Evolutionary conservation across 805 yeast genomes (phyloP).

Genomic region (Starmerella stigmatis): DNA sequence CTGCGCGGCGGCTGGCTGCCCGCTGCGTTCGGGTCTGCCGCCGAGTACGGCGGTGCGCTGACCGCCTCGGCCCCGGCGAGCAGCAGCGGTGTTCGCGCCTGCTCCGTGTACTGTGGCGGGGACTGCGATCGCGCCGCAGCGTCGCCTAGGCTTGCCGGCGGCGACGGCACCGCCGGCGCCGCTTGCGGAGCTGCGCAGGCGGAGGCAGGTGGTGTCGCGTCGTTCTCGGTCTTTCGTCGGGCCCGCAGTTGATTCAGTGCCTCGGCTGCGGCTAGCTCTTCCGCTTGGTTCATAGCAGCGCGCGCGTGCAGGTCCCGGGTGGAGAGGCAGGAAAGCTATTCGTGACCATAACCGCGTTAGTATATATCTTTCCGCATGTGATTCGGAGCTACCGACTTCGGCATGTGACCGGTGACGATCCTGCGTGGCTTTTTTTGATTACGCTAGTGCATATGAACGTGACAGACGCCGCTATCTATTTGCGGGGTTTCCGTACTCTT

Average conservation of each 20-base stretch:
- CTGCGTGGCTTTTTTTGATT: background rate
- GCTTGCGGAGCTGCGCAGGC: background rate
- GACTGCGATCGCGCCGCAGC: no score
- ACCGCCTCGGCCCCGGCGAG: no score
- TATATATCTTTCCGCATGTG: background rate
- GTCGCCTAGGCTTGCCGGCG: no score
- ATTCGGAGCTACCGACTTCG: background rate
- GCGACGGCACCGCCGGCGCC: background rate
- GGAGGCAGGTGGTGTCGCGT: background rate
- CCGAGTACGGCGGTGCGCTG: no score
- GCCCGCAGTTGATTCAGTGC: constrained; percentile 23
- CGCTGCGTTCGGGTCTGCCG: background rate
- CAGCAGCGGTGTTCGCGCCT: background rate
- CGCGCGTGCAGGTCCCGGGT: no score
- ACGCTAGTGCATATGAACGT: no score
- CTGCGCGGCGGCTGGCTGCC: background rate
- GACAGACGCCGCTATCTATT: no score
- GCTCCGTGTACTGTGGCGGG: no score
- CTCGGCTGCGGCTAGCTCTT: constrained; percentile 25
- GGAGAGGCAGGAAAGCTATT: background rate
- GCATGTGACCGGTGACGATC: constrained; percentile 5
- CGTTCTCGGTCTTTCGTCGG: background rate
- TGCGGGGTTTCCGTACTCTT: no score
- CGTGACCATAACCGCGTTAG: background rate
- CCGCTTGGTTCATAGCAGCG: constrained; percentile 6